Evolutionary conservation across 495 filamentous ascomycete species (phyloP).

Genomic region (Peziza echinospora): DNA sequence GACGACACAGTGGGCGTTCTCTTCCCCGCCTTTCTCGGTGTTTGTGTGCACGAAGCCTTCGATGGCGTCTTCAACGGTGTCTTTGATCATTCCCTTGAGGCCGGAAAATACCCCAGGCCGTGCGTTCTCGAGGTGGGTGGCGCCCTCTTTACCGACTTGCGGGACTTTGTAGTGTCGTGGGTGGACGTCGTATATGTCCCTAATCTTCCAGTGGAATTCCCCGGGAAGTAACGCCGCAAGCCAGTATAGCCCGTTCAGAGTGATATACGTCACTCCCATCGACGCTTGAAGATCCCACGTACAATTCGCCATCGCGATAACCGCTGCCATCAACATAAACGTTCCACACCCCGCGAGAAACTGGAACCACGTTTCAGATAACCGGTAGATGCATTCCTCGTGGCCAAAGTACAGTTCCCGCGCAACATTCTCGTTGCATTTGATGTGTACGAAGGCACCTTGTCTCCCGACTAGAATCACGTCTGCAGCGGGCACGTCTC

Average conservation of each 20-base stretch:
- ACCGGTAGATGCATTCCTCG: conserved; percentile 32
- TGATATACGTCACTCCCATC: conserved; percentile 33
- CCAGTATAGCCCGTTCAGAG: conserved; percentile 41
- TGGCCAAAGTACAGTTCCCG: conserved; percentile 42
- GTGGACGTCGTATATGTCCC: not conserved
- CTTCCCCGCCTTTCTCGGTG: too few relatives aligned
- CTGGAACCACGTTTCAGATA: conserved; percentile 24
- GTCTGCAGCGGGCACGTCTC: conserved; percentile 34
- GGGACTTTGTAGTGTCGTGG: too few relatives aligned
- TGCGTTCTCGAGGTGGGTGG: too few relatives aligned
- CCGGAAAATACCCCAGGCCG: too few relatives aligned
- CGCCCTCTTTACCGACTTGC: too few relatives aligned
- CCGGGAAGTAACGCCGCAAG: conserved; percentile 26
- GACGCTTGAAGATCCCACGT: conserved; percentile 36
- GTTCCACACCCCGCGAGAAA: conserved; percentile 35
- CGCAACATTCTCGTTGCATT: conserved; percentile 40
- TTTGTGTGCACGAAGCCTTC: too few relatives aligned
- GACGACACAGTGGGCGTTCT: too few relatives aligned
- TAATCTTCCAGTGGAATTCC: not conserved
- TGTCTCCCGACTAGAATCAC: conserved; percentile 33
- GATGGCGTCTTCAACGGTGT: too few relatives aligned
- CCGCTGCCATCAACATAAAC: conserved; percentile 36
- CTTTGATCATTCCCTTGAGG: too few relatives aligned
- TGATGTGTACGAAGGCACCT: conserved; percentile 38
- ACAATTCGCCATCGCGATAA: conserved; percentile 41